These are phyloP conservation scores for Zygotorulaspora florentina DNA, from an alignment of 805 yeast genomes.

Conservation along the genomic window DNA sequence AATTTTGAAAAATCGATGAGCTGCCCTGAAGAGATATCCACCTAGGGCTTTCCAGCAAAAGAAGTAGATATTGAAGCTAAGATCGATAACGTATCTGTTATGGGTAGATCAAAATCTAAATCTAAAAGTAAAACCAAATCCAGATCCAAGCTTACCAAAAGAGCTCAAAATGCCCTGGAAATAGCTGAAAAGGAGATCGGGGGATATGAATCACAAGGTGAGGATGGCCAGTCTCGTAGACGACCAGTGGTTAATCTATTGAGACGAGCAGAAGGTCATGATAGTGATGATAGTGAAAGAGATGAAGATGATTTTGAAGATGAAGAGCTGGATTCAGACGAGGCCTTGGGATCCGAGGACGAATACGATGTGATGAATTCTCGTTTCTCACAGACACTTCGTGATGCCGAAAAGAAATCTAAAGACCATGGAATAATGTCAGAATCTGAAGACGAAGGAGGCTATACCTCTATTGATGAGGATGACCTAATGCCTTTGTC, in stretches of 20 bases:
- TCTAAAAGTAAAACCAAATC: conserved; percentile 27
- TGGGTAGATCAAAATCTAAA: not conserved
- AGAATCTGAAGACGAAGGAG: conserved; percentile 52
- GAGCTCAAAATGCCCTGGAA: conserved; percentile 50
- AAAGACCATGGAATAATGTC: conserved; percentile 31
- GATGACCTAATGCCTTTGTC: conserved; percentile 68
- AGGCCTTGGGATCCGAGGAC: conserved; percentile 80
- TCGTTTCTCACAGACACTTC: conserved; percentile 62
- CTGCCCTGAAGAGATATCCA: conserved; percentile 4
- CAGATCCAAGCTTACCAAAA: conserved; percentile 29
- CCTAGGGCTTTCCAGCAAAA: not conserved
- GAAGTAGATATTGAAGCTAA: conserved; percentile 2
- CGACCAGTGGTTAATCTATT: conserved; percentile 40
- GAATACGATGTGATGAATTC: conserved; percentile 61
- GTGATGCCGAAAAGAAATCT: conserved; percentile 47
- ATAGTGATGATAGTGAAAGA: conserved; percentile 25
- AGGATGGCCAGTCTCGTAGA: conserved; percentile 30
- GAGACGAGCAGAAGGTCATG: conserved; percentile 25
- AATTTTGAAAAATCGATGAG: conserved; percentile 14
- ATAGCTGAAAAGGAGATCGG: conserved; percentile 42
- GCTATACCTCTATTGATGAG: conserved; percentile 73
- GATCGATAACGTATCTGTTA: not conserved
- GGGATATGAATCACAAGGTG: conserved; percentile 32
- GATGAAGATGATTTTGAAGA: conserved; percentile 44
- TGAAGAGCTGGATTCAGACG: conserved; percentile 79